Base-by-base conservation (phyloP, 306 rosid genomes). In the Citrullus colocynthis region DNA sequence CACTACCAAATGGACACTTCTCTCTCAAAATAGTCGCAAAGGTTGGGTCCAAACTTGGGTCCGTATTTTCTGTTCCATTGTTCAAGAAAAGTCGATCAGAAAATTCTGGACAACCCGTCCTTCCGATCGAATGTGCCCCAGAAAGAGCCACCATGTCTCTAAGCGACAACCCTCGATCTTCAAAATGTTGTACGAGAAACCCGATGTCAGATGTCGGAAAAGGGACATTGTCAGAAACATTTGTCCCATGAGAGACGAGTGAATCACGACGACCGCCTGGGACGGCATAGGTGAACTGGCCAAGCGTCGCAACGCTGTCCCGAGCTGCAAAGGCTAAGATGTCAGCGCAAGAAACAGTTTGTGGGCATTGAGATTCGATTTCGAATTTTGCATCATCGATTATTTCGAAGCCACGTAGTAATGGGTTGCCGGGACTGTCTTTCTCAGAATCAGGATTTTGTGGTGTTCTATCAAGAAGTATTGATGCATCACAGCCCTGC, bases 41-140 rank as follows among this genome's bases (percentile, higher is more conserved):
- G 28, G 3, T 59, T 7, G 79, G 79, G n/a, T 76, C 69, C 37
- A 76, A 10, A 7, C 69, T 58, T 15, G 79, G 79, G 32, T 76
- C 79, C 3, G 41, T 42, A 2, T n/a, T 9, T 70, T 48, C 54
- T 13, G 54, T 48, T 48, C 54, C 54, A 48, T 48, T 48, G 16
- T 17, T 12, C 17, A 16, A 48, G 54, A 48, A 48, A 48, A 48
- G 54, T 13, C 54, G 80, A 0, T 20, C 70, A 0, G 20, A 7
- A 36, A 78, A 64, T 48, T 20, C 51, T 4, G 30, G 45, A 74
- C 80, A 78, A 42, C 60, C 75, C 1, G 80, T 45, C 11, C 51
- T 61, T 13, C 80, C 80, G 6, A 78, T 78, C 6, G 80, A 78
- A 60, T 78, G 80, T 36, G 80, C 80, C 13, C 80, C 80, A 30